Evolutionary conservation across 2,329 filamentous ascomycete species (phyloP).

Genomic region (Hypoxylon rubiginosum): DNA sequence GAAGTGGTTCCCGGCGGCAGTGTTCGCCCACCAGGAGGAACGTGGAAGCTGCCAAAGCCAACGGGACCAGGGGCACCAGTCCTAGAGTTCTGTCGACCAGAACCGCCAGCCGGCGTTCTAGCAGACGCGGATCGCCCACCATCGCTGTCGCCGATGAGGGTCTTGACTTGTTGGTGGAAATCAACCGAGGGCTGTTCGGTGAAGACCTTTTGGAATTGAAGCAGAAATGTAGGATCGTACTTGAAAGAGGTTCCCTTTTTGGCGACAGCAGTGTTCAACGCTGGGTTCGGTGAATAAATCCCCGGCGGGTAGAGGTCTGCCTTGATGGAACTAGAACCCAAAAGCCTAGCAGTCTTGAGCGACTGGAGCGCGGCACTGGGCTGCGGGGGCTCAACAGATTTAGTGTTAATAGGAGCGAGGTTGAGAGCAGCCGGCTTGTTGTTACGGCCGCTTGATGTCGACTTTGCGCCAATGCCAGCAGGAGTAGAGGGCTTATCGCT

Average conservation of each 20-base stretch:
- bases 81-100: slow-evolving; percentile 66
- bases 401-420: slow-evolving; percentile 83
- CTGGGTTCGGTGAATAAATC: slow-evolving; percentile 90
- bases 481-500: slow-evolving; percentile 65
- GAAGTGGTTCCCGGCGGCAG: slow-evolving; percentile 84
- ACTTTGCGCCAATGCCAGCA: slow-evolving; percentile 63
- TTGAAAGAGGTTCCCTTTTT: slow-evolving; percentile 89
- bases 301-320: slow-evolving; percentile 85
- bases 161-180: slow-evolving; percentile 92
- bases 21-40: slow-evolving; percentile 60
- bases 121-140: slow-evolving; percentile 72
- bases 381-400: slow-evolving; percentile 89
- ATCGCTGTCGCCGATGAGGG: slow-evolving; percentile 82
- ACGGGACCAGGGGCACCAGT: slow-evolving; percentile 64
- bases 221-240: slow-evolving; percentile 94
- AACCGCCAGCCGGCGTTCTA: slow-evolving; percentile 67
- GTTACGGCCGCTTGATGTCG: slow-evolving; percentile 67
- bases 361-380: slow-evolving; percentile 95
- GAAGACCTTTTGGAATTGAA: slow-evolving; percentile 97
- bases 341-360: slow-evolving; percentile 89
- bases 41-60: slow-evolving; percentile 78
- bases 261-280: slow-evolving; percentile 83
- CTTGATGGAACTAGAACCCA: slow-evolving; percentile 82
- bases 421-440: slow-evolving; percentile 90
- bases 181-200: slow-evolving; percentile 96